Evolutionary conservation across 2,329 filamentous ascomycete genomes (phyloP).

Genomic region (Xylaria polymorpha): DNA sequence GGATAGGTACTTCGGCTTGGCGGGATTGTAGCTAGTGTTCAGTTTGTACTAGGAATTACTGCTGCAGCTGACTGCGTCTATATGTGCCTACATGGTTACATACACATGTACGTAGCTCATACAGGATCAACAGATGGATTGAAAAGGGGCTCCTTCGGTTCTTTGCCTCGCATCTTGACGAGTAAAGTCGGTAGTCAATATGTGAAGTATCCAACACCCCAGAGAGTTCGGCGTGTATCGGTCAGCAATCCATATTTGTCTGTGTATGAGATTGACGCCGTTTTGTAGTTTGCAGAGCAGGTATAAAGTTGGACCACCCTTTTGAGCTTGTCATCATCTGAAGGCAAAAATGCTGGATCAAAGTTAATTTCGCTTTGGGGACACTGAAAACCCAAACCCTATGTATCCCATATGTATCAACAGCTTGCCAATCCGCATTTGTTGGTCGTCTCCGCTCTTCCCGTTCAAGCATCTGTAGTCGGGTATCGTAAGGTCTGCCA

Average conservation of each 20-base stretch:
- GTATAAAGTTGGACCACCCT: not conserved
- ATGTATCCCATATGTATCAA: constrained; percentile 15
- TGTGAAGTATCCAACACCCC: not conserved
- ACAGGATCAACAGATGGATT: not conserved
- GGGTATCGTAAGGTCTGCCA: constrained; percentile 30
- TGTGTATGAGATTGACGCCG: not conserved
- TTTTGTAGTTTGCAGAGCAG: not conserved
- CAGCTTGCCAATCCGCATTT: constrained; percentile 15
- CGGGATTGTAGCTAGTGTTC: too few species aligned
- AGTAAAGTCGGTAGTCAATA: not conserved
- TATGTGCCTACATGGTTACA: not conserved
- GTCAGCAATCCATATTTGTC: not conserved
- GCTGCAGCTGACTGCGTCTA: not conserved
- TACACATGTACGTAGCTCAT: not conserved
- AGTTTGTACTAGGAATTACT: not conserved
- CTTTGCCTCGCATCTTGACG: not conserved
- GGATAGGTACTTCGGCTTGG: too few species aligned
- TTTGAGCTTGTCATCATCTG: not conserved
- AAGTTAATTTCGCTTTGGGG: constrained; percentile 11
- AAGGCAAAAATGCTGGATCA: not conserved
- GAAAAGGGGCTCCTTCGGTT: too few species aligned
- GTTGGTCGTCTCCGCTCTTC: constrained; percentile 16
- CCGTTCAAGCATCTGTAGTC: constrained; percentile 14
- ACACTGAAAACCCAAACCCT: not conserved
- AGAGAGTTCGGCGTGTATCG: not conserved